Evolutionary conservation across 371 early-diverging fungal species (phyloP).

Genomic region (Actinomortierella wolfii): DNA sequence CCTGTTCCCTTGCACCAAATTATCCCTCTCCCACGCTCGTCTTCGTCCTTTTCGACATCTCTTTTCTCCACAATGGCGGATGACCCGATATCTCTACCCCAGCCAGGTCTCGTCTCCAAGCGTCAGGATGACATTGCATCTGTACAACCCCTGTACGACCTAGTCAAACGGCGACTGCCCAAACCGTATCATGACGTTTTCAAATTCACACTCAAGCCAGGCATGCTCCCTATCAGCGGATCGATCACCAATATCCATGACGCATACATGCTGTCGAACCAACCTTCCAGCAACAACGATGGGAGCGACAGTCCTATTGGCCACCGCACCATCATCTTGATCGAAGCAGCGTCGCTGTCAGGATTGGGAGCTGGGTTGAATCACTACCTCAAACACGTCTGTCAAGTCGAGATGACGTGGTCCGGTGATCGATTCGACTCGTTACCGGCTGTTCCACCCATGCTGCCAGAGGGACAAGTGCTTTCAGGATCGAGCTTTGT

Average conservation of each 20-base stretch:
- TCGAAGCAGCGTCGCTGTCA: conserved; percentile 22
- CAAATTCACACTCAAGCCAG: conserved; percentile 13
- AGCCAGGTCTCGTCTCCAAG: not conserved
- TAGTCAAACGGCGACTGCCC: conserved; percentile 33
- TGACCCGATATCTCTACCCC: no score
- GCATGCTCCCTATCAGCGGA: conserved; percentile 6
- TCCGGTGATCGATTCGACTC: conserved; percentile 33
- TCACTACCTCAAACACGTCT: conserved; percentile 34
- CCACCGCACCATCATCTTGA: conserved; percentile 5
- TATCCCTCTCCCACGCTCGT: no score
- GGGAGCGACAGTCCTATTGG: not conserved
- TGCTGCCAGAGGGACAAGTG: not conserved
- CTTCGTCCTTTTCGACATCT: no score
- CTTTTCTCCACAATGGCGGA: no score
- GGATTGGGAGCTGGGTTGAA: conserved; percentile 40
- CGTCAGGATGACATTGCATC: not conserved
- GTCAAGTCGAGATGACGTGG: conserved; percentile 43
- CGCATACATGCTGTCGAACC: conserved; percentile 26
- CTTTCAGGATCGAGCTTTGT: conserved; percentile 36
- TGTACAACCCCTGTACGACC: conserved; percentile 10
- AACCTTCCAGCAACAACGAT: not conserved
- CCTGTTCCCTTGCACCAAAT: no score
- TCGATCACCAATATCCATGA: conserved; percentile 36
- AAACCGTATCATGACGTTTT: conserved; percentile 23
- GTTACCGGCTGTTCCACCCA: conserved; percentile 23